Base-by-base conservation (phyloP, 208 protist species). In the Wallacemonas sp. region DNA sequence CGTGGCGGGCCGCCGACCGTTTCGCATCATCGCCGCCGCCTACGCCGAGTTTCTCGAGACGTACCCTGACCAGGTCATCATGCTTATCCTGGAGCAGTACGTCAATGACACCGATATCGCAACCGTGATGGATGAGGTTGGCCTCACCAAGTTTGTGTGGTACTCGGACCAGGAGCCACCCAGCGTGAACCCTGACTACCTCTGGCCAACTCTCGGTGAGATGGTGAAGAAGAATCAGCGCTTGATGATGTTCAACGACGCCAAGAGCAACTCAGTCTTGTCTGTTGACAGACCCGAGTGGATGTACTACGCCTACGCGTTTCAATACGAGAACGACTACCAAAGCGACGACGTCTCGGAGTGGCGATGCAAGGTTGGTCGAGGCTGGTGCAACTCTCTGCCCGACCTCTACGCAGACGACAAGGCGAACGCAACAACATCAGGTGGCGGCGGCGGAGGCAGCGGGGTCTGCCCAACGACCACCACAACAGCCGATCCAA, bases 21-120 rank as follows among this genome's bases (percentile, higher is more conserved):
- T 70, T 44, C 62, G 59, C 11, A 26, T 45, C 24, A 31, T 72
- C 5, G 56, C 70, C 2, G 11, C 22, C 19, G 69, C 70, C 34
- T 72, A 69, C 62, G 65, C 61, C 15, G n/a, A 41, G 19, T 80
- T 80, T 45, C 61, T 80, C 17, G 62, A 70, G 26, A 19, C 14
- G 22, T 70, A 80, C 66, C 67, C 67, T 0, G 47, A 56, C 12
- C 69, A 80, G 66, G 51, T 76, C 30, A 61, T 80, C 41, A 71
- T 76, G 68, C 66, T 80, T 22, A 69, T 80, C 33, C 51, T 80
- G 15, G 63, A 80, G 69, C 75, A 80, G 66, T 70, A 70, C 68
- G 75, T 80, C 14, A 75, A 80, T 47, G 72, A 62, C 69, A 68
- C 62, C 33, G 66, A 70, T 24, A 46, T 80, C 3, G 75, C 31